phyloP scores from a whole-genome alignment of 345 rosid species.

The Odontarrhena argentea region DNA sequence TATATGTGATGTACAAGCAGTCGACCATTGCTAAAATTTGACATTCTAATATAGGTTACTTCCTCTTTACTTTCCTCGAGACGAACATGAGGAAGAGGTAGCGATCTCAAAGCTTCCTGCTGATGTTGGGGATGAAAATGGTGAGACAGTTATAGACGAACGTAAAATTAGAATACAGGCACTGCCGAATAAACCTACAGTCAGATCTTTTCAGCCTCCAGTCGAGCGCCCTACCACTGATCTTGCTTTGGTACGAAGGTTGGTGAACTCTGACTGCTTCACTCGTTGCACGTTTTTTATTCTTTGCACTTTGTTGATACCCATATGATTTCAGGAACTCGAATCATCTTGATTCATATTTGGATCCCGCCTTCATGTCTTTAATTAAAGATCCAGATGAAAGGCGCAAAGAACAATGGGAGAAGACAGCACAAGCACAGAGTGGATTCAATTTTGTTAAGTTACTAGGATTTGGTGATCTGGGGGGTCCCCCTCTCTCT shows the following conservation, averaged over 20 bases:
- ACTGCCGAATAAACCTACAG: conserved; percentile 68
- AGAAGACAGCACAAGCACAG: conserved; percentile 80
- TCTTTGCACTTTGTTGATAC: conserved; percentile 10
- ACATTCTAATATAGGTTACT: conserved; percentile 65
- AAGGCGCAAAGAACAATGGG: conserved; percentile 95
- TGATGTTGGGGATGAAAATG: conserved; percentile 98
- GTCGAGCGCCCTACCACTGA: conserved; percentile 67
- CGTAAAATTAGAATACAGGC: conserved; percentile 96
- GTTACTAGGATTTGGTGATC: conserved; percentile 89
- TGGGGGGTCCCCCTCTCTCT: conserved; percentile 78
- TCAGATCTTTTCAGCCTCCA: conserved; percentile 61
- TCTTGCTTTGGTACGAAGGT: conserved; percentile 89
- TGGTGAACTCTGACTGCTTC: conserved; percentile 39
- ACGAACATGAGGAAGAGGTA: conserved; percentile 84
- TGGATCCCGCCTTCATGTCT: conserved; percentile 99
- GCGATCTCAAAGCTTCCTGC: conserved; percentile 93
- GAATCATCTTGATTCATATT: conserved; percentile 70
- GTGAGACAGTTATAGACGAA: conserved; percentile 91
- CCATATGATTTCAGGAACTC: conserved; percentile 65
- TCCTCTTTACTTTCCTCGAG: conserved; percentile 97
- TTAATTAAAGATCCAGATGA: conserved; percentile 94
- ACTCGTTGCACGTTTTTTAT: not conserved
- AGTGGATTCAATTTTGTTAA: conserved; percentile 86
- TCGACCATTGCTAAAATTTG: conserved; percentile 22
- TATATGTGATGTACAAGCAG: conserved; percentile 17